Base-by-base conservation (phyloP, 2,329 filamentous ascomycete genomes). In the Claviceps citrina region DNA sequence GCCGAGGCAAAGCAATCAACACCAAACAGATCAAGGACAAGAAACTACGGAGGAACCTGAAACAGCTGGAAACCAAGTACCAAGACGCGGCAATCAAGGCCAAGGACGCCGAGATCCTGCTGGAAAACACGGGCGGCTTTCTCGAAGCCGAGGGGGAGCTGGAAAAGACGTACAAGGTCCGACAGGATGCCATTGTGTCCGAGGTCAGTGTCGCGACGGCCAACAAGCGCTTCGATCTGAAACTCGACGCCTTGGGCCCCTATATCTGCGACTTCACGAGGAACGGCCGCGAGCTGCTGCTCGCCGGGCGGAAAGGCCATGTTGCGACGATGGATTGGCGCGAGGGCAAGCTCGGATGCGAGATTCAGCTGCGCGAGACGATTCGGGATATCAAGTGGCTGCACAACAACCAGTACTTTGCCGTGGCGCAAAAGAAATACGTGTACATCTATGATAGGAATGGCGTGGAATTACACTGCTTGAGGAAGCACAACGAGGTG, bases 291-390 rank as follows among this genome's bases (percentile, higher is more conserved):
- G 79, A 93, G 51, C 63, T 98, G 46, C 65, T 98, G 40, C 68
- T 98, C 26, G 86, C 81, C 10, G 87, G 91, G 22, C 71, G 85
- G 44, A 95, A 94, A 61, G 91, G 91, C 12, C 91, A 98, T 74
- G 69, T 98, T 48, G 89, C 91, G 42, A 89, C 84, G 1, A 93
- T 96, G 76, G 87, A 98, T 61, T 98, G 91, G 89, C 71, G 89
- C 47, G 81, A 82, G 49, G 89, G 87, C 31, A 94, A 87, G 59
- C 65, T 95, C 44, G 84, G 84, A 6, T 95, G 86, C 56, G 91
- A 98, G 58, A 54, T 96, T 46, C 85, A 98, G 56, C 68, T 98
- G 46, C 77, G 79, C 38, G 91, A 98, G 66, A 96, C 86, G 0
- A 72, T 96, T 10, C 71, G 89, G 39, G 89, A 95, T 61, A 81